A percentile compares a stretch with the other conserved stretches of the same genome.
Evolutionary conservation across 176 grass and related monocot genomes (phyloP).

Genomic region (Avena eriantha): DNA sequence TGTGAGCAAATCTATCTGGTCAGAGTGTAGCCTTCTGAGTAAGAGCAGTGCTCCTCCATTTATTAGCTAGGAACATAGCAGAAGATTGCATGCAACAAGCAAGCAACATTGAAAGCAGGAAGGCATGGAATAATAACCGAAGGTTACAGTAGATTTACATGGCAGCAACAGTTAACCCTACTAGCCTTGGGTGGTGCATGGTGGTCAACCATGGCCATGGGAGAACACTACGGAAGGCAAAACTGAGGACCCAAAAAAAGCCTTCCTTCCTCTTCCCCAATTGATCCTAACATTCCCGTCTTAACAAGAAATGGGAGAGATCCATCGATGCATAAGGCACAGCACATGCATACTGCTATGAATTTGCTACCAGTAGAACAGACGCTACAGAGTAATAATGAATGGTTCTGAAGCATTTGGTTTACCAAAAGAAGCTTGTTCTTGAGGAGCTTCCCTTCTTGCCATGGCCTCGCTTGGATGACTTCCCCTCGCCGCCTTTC

Average conservation of each 20-base stretch:
- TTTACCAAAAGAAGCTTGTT: constrained; percentile 65
- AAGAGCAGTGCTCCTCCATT: constrained; percentile 44
- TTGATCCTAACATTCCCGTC: constrained; percentile 51
- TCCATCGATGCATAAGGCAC: constrained; percentile 17
- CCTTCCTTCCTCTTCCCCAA: constrained; percentile 48
- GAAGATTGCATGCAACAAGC: constrained; percentile 40
- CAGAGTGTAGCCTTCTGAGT: constrained; percentile 38
- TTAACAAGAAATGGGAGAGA: constrained; percentile 21
- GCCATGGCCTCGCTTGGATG: constrained; percentile 44
- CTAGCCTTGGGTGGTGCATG: constrained; percentile 12
- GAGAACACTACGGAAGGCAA: constrained; percentile 55
- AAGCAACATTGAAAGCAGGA: constrained; percentile 47
- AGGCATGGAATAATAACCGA: constrained; percentile 42
- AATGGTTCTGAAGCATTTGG: constrained; percentile 47
- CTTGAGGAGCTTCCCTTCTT: constrained; percentile 58
- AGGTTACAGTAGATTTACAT: constrained; percentile 59
- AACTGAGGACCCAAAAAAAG: constrained; percentile 53
- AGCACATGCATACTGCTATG: constrained; percentile 24
- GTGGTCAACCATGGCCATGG: constrained; percentile 54
- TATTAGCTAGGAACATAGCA: constrained; percentile 44
- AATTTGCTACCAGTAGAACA: constrained; percentile 21
- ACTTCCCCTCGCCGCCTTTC: constrained; percentile 53
- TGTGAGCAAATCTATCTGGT: constrained; percentile 40
- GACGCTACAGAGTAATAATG: not conserved
- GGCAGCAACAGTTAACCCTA: constrained; percentile 47